These are phyloP conservation scores for Ophiostoma sp. DNA, from an alignment of 2,329 filamentous ascomycete species.

Conservation along the genomic window DNA sequence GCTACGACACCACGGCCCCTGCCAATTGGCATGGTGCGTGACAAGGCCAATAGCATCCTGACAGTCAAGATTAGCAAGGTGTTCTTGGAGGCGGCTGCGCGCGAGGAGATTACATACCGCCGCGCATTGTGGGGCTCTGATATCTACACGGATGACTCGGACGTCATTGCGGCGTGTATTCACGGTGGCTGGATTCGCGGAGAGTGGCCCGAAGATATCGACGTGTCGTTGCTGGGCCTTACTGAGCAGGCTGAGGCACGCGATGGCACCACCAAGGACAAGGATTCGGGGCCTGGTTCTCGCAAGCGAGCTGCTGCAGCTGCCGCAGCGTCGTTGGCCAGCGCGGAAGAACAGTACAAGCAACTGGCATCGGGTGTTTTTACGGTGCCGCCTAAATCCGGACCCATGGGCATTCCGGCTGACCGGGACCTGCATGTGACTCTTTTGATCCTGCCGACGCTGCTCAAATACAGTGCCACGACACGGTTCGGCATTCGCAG, in stretches of 20 bases:
- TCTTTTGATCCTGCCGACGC: slow-evolving; percentile 70
- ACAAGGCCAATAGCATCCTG: slow-evolving; percentile 81
- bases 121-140: slow-evolving; percentile 88
- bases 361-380: slow-evolving; percentile 40
- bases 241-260: slow-evolving; percentile 36
- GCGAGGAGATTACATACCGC: slow-evolving; percentile 77
- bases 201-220: slow-evolving; percentile 75
- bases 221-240: slow-evolving; percentile 60
- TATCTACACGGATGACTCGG: slow-evolving; percentile 92
- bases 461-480: slow-evolving; percentile 70
- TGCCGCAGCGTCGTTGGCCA: slow-evolving; percentile 7
- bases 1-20: slow-evolving; percentile 61
- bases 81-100: slow-evolving; percentile 62
- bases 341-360: slow-evolving; percentile 9
- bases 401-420: slow-evolving; percentile 58
- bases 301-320: slow-evolving; percentile 7
- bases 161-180: slow-evolving; percentile 85
- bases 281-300: not conserved
- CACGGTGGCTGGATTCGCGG: slow-evolving; percentile 90
- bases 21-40: slow-evolving; percentile 64
- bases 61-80: slow-evolving; percentile 80
- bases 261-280: slow-evolving; percentile 13
- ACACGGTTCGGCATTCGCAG: slow-evolving; percentile 77
- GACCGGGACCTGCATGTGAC: slow-evolving; percentile 83
- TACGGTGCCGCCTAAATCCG: slow-evolving; percentile 50